Conservation (phyloP, 768 basidiomycete species). For the Boletus insuetus region DNA sequence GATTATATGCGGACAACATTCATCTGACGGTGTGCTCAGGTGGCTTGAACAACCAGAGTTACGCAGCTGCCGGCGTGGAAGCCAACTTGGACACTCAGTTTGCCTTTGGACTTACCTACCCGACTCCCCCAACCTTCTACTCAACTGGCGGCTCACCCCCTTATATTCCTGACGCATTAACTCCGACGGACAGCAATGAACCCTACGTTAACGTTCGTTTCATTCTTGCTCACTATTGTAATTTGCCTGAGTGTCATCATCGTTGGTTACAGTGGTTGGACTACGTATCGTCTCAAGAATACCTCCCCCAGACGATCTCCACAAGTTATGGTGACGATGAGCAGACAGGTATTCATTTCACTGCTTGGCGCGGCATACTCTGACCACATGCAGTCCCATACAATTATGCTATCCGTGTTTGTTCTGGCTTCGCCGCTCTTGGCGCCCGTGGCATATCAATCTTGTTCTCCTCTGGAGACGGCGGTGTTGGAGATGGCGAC, state of each 20-base stretch:
- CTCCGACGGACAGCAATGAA: slow-evolving; percentile 45
- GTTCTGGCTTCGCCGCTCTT: slow-evolving; percentile 60
- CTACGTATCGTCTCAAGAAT: slow-evolving; percentile 45
- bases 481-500: slow-evolving; percentile 65
- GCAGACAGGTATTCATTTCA: slow-evolving; percentile 48
- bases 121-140: slow-evolving; percentile 57
- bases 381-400: slow-evolving; percentile 46
- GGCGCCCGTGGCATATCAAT: slow-evolving; percentile 66
- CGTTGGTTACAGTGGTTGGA: slow-evolving; percentile 53
- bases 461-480: slow-evolving; percentile 64
- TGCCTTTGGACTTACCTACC: slow-evolving; percentile 61
- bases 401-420: slow-evolving; percentile 56
- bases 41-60: slow-evolving; percentile 57
- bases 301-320: slow-evolving; percentile 59
- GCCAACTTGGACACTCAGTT: slow-evolving; percentile 70
- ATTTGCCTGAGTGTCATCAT: not conserved
- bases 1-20: not conserved
- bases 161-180: slow-evolving; percentile 46
- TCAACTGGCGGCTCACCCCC: slow-evolving; percentile 63
- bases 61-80: slow-evolving; percentile 54
- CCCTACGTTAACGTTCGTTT: slow-evolving; percentile 43
- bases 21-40: slow-evolving; percentile 35
- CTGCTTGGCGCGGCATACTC: not conserved
- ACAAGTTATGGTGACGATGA: slow-evolving; percentile 75
- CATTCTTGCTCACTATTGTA: not conserved